Base-by-base conservation (phyloP, 75 land plant genomes). In the Chamaecyparis obtusa region DNA sequence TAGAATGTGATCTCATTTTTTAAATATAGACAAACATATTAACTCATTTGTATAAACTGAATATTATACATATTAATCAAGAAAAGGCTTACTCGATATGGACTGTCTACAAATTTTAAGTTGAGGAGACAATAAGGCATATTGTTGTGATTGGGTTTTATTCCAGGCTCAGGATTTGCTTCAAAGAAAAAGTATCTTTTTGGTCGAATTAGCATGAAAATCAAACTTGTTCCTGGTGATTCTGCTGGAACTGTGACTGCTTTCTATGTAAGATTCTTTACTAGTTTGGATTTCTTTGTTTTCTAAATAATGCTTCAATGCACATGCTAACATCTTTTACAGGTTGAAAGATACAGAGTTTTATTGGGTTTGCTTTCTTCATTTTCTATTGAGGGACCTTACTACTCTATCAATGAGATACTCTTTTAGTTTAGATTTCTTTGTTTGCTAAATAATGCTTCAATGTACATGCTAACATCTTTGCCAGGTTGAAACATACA, bases 191-290 rank as follows among this genome's bases (percentile, higher is more conserved):
- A 90, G 89, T 94, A 91, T 80, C 83, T 93, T 75, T 94, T 90
- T 32, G 95, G 95, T 43, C 85, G 84, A 14, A 92, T 94, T 2
- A 93, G 94, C 91, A 91, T 94, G 94, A 93, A 90, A 86, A 94
- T 94, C 72, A 94, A 94, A 90, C 93, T 94, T 72, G 48, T 94
- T n/a, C 90, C 94, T 5, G 94, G 94, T 7, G 95, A 94, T 88
- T 94, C 95, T 57, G 95, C 95, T 0, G 95, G 95, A 72, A 94
- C 95, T 1, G 95, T 92, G 76, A 92, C 94, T 37, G 94, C 95
- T 21, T 94, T 94, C 39, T 94, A 91, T 76, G 95, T 94, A 85
- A 6, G 89, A 87, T 69, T 15, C 11, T 49, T 21, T 55, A 33
- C 16, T 44, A 44, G 46, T 44, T 44, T 44, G 46, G 6, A 44